Percentiles rank a stretch among this genome's conserved stretches.
Evolutionary conservation across 768 basidiomycete genomes (phyloP).

Genomic region (Cyclocybe cylindracea): DNA sequence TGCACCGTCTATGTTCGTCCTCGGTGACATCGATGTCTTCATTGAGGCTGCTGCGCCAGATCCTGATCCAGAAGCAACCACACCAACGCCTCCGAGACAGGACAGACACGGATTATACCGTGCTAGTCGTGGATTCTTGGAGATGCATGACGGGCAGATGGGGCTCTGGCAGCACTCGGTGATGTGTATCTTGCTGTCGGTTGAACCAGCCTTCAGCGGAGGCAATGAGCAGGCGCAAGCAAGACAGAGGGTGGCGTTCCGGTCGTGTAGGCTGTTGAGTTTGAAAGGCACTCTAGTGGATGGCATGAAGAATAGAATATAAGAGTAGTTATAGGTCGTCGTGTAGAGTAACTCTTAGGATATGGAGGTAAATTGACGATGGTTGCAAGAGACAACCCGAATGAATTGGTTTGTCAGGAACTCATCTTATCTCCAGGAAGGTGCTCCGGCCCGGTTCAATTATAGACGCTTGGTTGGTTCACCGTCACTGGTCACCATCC

Average conservation of each 20-base stretch:
- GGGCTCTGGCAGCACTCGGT: slow-evolving; percentile 67
- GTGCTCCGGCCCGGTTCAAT: no score
- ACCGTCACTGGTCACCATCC: no score
- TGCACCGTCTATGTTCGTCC: slow-evolving; percentile 49
- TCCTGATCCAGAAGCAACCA: slow-evolving; percentile 22
- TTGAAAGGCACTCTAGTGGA: no score
- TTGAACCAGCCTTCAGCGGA: slow-evolving; percentile 26
- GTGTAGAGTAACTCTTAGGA: no score
- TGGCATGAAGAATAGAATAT: no score
- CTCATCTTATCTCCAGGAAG: no score
- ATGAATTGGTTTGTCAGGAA: no score
- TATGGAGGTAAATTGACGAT: no score
- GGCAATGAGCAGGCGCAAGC: slow-evolving; percentile 64
- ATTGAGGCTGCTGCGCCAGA: background rate
- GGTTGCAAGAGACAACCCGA: no score
- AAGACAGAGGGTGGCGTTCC: slow-evolving; percentile 48
- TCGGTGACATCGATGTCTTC: background rate
- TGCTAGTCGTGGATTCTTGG: slow-evolving; percentile 60
- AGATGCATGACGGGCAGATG: slow-evolving; percentile 64
- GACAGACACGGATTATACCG: slow-evolving; percentile 74
- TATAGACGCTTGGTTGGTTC: no score
- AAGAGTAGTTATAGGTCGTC: no score
- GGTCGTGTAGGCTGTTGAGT: background rate
- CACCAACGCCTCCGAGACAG: slow-evolving; percentile 61
- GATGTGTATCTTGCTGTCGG: slow-evolving; percentile 34